phyloP scores from a whole-genome alignment of 2,329 filamentous ascomycete species.

The Remersonia thermophila region DNA sequence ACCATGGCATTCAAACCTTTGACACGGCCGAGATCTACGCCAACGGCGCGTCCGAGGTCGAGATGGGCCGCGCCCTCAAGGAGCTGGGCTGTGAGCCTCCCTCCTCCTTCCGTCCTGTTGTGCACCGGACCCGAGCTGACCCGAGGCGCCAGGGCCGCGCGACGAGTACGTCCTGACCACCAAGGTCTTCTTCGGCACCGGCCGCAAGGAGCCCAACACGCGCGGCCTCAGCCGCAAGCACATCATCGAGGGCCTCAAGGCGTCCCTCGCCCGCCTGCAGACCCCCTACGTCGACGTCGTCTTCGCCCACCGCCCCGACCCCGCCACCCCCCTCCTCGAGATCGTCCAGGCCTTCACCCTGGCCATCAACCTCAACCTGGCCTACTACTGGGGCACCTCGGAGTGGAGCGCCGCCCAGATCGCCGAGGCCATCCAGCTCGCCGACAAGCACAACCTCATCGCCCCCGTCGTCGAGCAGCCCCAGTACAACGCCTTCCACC shows the following conservation, averaged over 20 bases:
- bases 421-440: constrained; percentile 42
- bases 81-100: constrained; percentile 29
- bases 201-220: constrained; percentile 45
- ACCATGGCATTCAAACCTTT: constrained; percentile 40
- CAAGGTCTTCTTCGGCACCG: constrained; percentile 39
- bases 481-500: constrained; percentile 50
- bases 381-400: constrained; percentile 52
- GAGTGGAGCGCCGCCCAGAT: constrained; percentile 50
- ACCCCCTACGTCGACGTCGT: constrained; percentile 54
- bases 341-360: constrained; percentile 40
- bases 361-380: constrained; percentile 42
- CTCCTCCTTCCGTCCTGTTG: no score
- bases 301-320: constrained; percentile 48
- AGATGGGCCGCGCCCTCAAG: constrained; percentile 40
- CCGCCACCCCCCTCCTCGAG: constrained; percentile 46
- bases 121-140: no score
- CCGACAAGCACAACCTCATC: constrained; percentile 46
- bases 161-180: constrained; percentile 43
- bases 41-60: constrained; percentile 35
- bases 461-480: constrained; percentile 36
- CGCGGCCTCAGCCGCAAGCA: constrained; percentile 37
- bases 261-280: constrained; percentile 43
- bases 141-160: constrained; percentile 26
- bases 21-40: constrained; percentile 40
- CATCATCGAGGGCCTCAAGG: constrained; percentile 44